Conservation (phyloP, 2,329 filamentous ascomycete genomes). For the Diplodia mutila region DNA sequence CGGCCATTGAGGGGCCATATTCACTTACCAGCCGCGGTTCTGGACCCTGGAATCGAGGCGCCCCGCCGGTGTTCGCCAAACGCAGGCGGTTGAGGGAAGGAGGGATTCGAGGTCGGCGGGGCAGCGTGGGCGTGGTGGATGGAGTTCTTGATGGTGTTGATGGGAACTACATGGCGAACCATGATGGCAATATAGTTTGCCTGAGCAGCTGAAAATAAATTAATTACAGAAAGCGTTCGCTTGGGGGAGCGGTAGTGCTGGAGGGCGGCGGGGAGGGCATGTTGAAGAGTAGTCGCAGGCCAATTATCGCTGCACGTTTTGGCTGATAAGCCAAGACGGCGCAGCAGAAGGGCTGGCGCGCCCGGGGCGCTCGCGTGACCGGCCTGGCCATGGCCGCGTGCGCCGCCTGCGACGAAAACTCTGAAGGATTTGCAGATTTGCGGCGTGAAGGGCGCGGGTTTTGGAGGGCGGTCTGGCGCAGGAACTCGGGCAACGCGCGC, state of each 20-base stretch:
- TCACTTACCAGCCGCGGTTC: constrained; percentile 44
- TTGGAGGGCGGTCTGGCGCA: constrained; percentile 4
- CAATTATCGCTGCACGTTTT: constrained; percentile 16
- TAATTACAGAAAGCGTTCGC: constrained; percentile 4
- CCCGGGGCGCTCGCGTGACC: constrained; percentile 17
- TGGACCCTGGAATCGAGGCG: constrained; percentile 40
- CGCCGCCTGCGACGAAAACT: constrained; percentile 20
- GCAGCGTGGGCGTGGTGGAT: constrained; percentile 17
- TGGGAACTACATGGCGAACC: constrained; percentile 27
- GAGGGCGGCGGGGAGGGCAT: constrained; percentile 20
- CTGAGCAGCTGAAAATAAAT: neutral
- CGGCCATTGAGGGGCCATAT: constrained; percentile 5
- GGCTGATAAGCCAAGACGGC: constrained; percentile 13
- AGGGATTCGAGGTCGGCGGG: constrained; percentile 13
- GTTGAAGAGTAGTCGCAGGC: constrained; percentile 18
- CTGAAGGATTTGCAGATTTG: constrained; percentile 23
- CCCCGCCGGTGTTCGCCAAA: constrained; percentile 24
- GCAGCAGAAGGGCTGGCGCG: constrained; percentile 8
- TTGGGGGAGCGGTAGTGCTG: constrained; percentile 5
- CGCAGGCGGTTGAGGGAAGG: constrained; percentile 4
- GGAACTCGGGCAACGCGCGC: constrained; percentile 3
- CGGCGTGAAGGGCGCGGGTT: constrained; percentile 16
- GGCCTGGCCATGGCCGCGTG: constrained; percentile 18
- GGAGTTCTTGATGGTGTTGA: constrained; percentile 25
- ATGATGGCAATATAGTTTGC: constrained; percentile 21